Percentiles rank a stretch among this genome's conserved stretches.
Evolutionary conservation across 495 filamentous ascomycete genomes (phyloP).

Genomic region (Diplogelasinospora grovesii): DNA sequence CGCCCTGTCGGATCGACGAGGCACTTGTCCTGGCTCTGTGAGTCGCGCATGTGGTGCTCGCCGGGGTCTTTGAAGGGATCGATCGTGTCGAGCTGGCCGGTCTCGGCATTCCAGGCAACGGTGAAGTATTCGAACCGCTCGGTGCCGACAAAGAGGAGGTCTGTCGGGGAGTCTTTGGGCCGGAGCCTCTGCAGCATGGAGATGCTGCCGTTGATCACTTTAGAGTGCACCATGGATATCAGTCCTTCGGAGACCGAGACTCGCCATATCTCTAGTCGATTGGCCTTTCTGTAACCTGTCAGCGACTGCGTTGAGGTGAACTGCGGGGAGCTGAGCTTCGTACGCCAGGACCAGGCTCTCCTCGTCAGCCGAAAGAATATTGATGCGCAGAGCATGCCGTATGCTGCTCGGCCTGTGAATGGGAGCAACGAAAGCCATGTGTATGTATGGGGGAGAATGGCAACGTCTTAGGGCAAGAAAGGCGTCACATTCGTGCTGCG

Average conservation of each 20-base stretch:
- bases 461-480: too few species aligned
- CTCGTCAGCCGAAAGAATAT: conserved; percentile 64
- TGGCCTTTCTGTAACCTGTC: conserved; percentile 63
- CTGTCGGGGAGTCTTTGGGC: conserved; percentile 63
- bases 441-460: conserved; percentile 5
- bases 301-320: not conserved
- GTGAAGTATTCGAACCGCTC: conserved; percentile 87
- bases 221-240: conserved; percentile 50
- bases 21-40: conserved; percentile 67
- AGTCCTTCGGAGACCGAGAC: conserved; percentile 28
- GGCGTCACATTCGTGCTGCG: conserved; percentile 19
- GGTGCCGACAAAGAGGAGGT: conserved; percentile 90
- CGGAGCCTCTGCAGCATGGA: conserved; percentile 78
- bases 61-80: conserved; percentile 60
- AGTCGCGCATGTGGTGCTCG: conserved; percentile 74
- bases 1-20: conserved; percentile 74
- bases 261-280: conserved; percentile 81
- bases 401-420: conserved; percentile 90
- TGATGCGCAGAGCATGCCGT: conserved; percentile 74
- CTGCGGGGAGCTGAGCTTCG: conserved; percentile 25
- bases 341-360: conserved; percentile 85
- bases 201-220: conserved; percentile 72
- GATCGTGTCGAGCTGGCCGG: conserved; percentile 58
- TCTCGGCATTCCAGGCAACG: conserved; percentile 66
- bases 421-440: conserved; percentile 90